Percentiles rank a stretch among this genome's conserved stretches.
Evolutionary conservation across 2,329 filamentous ascomycete genomes (phyloP).

Genomic region (Claviceps capensis): DNA sequence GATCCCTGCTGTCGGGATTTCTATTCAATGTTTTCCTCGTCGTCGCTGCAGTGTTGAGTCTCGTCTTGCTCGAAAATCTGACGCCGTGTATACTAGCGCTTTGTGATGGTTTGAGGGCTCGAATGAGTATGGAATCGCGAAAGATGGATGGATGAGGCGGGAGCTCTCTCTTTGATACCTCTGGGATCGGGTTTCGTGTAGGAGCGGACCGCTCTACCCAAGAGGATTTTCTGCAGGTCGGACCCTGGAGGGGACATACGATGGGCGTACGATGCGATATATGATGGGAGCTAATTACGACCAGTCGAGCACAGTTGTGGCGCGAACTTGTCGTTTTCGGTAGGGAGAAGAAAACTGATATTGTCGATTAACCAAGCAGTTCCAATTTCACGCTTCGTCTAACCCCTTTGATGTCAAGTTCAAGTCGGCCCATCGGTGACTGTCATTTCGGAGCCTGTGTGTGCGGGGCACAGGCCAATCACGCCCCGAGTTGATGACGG

Average conservation of each 20-base stretch:
- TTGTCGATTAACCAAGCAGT: not conserved
- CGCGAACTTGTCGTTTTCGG: not conserved
- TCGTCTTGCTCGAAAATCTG: not conserved
- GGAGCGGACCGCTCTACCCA: not conserved
- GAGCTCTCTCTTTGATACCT: not conserved
- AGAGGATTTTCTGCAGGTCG: not conserved
- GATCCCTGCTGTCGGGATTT: not conserved
- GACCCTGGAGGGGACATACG: not conserved
- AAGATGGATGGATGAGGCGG: not conserved
- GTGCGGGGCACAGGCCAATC: not conserved
- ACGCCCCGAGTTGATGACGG: not conserved
- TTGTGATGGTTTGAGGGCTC: not conserved
- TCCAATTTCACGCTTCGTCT: not conserved
- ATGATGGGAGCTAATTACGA: not conserved
- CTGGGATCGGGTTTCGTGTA: not conserved
- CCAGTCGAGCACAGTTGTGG: not conserved
- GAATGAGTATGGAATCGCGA: not conserved
- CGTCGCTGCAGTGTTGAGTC: not conserved
- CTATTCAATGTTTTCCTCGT: not conserved
- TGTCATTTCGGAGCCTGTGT: not conserved
- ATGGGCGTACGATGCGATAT: not conserved
- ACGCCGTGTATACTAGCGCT: not conserved
- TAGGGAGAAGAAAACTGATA: not conserved
- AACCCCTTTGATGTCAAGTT: not conserved
- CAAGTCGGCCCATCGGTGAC: not conserved